These are phyloP conservation scores for Lizonia empirigonia DNA, from an alignment of 2,329 filamentous ascomycete genomes.

Conservation along the genomic window DNA sequence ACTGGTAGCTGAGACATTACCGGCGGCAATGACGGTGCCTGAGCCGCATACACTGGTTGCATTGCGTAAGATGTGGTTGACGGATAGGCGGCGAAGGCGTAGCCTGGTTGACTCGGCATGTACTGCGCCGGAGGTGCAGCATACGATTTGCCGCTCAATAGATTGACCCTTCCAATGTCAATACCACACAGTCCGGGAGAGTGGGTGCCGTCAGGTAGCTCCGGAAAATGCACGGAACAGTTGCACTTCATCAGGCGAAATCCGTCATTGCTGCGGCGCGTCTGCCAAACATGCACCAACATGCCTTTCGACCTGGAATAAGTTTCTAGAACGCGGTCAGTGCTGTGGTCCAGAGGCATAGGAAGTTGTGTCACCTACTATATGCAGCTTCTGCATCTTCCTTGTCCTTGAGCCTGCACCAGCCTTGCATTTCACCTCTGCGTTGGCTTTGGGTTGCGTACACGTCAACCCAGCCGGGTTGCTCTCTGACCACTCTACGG, in stretches of 20 bases:
- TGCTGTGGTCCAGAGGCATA: not conserved
- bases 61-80: constrained; percentile 26
- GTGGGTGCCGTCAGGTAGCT: constrained; percentile 32
- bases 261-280: constrained; percentile 32
- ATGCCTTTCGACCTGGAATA: constrained; percentile 32
- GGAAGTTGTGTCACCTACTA: constrained; percentile 25
- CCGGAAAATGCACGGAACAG: constrained; percentile 37
- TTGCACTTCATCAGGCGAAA: constrained; percentile 45
- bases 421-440: constrained; percentile 42
- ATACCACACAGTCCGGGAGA: constrained; percentile 40
- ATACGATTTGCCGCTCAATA: constrained; percentile 20
- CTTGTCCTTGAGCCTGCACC: constrained; percentile 43
- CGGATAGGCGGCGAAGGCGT: constrained; percentile 33
- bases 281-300: constrained; percentile 43
- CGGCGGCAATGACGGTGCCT: constrained; percentile 21
- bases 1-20: constrained; percentile 22
- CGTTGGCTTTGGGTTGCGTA: constrained; percentile 31
- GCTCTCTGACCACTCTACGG: constrained; percentile 40
- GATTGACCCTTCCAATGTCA: constrained; percentile 35
- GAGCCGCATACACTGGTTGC: constrained; percentile 25
- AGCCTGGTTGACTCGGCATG: constrained; percentile 23
- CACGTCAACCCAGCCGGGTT: constrained; percentile 48
- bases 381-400: constrained; percentile 45
- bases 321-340: constrained; percentile 21
- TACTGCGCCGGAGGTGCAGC: constrained; percentile 23